Conservation (phyloP, 805 yeast genomes). For the Sugiyamaella qingdaonensis region DNA sequence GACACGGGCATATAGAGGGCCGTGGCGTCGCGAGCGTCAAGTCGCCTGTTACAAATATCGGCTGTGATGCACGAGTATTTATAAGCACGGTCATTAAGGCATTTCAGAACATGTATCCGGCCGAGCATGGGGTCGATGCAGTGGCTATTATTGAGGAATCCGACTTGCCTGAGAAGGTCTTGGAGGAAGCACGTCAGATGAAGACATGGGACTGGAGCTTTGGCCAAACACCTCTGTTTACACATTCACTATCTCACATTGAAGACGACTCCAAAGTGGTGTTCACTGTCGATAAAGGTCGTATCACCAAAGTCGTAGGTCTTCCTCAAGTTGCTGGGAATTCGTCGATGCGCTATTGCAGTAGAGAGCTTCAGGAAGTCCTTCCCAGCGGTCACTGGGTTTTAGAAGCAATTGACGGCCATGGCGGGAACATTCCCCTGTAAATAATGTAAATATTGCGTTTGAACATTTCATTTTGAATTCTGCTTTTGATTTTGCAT, state of each 20-base stretch:
- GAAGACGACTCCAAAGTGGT: conserved; percentile 34
- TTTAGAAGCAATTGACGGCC: conserved; percentile 8
- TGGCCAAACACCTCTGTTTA: conserved; percentile 73
- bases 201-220: conserved; percentile 68
- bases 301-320: conserved; percentile 13
- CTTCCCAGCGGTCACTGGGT: conserved; percentile 1
- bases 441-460: neutral
- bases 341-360: neutral
- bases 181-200: conserved; percentile 35
- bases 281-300: conserved; percentile 52
- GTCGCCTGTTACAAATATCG: conserved; percentile 71
- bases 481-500: neutral
- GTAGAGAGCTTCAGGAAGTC: neutral
- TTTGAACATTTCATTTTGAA: neutral
- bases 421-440: neutral
- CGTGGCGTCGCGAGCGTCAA: conserved; percentile 71
- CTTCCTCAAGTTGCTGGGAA: conserved; percentile 23
- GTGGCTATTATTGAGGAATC: conserved; percentile 7
- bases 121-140: conserved; percentile 4
- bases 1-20: conserved; percentile 41
- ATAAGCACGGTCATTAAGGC: conserved; percentile 40
- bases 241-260: conserved; percentile 42
- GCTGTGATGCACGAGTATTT: conserved; percentile 44
- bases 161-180: conserved; percentile 16
- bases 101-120: conserved; percentile 36